Base-by-base conservation (phyloP, 2,329 filamentous ascomycete species). In the Diaporthe vexans region DNA sequence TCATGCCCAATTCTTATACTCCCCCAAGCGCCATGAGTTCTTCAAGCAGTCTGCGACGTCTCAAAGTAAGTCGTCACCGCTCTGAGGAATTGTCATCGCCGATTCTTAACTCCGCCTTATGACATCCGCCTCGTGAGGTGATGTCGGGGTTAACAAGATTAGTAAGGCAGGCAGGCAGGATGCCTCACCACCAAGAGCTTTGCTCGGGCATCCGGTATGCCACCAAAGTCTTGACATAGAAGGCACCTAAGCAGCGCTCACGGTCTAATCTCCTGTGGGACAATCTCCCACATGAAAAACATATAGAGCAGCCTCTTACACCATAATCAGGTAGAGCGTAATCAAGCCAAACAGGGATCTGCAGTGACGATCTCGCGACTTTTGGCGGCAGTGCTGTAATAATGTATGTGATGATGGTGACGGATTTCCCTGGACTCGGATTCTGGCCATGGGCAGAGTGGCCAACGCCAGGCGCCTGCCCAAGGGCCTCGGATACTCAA, bases 1-100 rank as follows among this genome's bases (percentile, higher is more conserved):
- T 21, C 33, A 24, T 35, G 46, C 48, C 63, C n/a, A 5, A 52
- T 33, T 11, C 35, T 68, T 54, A 52, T 67, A 67, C n/a, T 52
- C 9, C 40, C 57, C 15, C 37, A 46, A 7, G n/a, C 48, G 8
- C 1, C 29, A 29, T n/a, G 19, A 10, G 4, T 21, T 19, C 33
- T 40, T 40, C 15, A 46, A 51, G 59, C 8, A 10, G 29, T 26
- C n/a, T 26, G 19, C n/a, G n/a, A 21, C 33, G 3, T 37, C n/a
- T 43, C 40, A 43, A 6, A 21, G 46, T 54, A 29, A 26, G 17
- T 21, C 8, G 21, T 26, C 11, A 13, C n/a, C 6, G n/a, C 21
- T 11, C 33, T 4, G 19, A 65, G 40, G 24, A 33, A 15, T 11
- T 51, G 24, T n/a, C 21, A 68, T 40, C 46, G 13, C 46, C 48